Evolutionary conservation across 768 basidiomycete genomes (phyloP).

Genomic region (Kwoniella sp.): DNA sequence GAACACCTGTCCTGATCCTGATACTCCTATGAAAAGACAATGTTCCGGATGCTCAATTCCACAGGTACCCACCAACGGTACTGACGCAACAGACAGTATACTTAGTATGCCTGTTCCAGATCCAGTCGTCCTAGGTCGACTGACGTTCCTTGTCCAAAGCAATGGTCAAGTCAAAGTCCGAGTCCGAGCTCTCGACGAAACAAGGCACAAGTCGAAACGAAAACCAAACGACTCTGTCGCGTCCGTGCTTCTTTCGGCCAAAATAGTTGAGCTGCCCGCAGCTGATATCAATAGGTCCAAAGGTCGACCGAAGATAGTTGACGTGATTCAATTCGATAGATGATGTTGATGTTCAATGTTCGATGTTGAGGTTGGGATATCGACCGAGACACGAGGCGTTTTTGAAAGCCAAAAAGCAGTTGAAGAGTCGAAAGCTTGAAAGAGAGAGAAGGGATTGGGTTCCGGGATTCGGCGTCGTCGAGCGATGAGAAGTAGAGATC

Average conservation of each 20-base stretch:
- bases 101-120: too few relatives aligned
- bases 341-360: background rate
- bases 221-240: background rate
- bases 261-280: background rate
- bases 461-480: background rate
- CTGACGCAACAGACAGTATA: too few relatives aligned
- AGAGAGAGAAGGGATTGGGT: background rate
- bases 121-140: too few relatives aligned
- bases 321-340: too few relatives aligned
- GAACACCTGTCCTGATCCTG: background rate
- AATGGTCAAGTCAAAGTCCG: too few relatives aligned
- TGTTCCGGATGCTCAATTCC: constrained; percentile 1
- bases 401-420: too few relatives aligned
- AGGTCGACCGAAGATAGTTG: too few relatives aligned
- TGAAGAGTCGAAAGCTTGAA: background rate
- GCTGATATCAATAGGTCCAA: too few relatives aligned
- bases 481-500: too few relatives aligned
- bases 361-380: background rate
- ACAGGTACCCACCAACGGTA: background rate
- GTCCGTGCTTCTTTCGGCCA: background rate
- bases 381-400: background rate
- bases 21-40: background rate
- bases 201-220: too few relatives aligned
- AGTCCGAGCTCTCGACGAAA: too few relatives aligned
- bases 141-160: constrained; percentile 1